Evolutionary conservation across 2,329 filamentous ascomycete species (phyloP).

Genomic region (Polytolypa hystricis): DNA sequence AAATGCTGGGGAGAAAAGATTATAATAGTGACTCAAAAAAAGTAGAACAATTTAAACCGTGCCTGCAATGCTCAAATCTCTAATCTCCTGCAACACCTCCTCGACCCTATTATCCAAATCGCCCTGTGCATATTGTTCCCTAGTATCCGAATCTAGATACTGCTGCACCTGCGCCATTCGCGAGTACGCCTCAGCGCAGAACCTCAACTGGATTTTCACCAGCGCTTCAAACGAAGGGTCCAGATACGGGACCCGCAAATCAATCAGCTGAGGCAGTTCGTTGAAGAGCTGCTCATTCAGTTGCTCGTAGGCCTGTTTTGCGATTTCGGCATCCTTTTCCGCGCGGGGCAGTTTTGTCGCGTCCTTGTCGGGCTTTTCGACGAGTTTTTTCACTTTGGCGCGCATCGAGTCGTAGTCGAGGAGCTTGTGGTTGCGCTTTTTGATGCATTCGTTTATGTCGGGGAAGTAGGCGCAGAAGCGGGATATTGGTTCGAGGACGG

Average conservation of each 20-base stretch:
- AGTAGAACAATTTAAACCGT: slow-evolving; percentile 40
- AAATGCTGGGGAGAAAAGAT: too few species aligned
- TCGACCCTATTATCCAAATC: slow-evolving; percentile 87
- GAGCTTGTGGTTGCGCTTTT: slow-evolving; percentile 96
- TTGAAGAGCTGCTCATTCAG: slow-evolving; percentile 91
- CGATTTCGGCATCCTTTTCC: slow-evolving; percentile 93
- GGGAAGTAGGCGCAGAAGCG: slow-evolving; percentile 98
- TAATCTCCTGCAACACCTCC: slow-evolving; percentile 91
- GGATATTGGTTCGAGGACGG: slow-evolving; percentile 88
- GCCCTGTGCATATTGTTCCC: slow-evolving; percentile 90
- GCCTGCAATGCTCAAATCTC: slow-evolving; percentile 83
- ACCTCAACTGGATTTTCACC: slow-evolving; percentile 95
- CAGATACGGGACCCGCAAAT: slow-evolving; percentile 90
- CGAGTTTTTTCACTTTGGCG: slow-evolving; percentile 90
- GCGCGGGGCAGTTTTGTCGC: slow-evolving; percentile 89
- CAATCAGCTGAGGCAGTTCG: slow-evolving; percentile 90
- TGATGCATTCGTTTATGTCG: slow-evolving; percentile 95
- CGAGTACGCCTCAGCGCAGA: slow-evolving; percentile 95
- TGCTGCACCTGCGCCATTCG: slow-evolving; percentile 99
- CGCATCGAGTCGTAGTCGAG: slow-evolving; percentile 96
- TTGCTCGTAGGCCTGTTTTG: slow-evolving; percentile 86
- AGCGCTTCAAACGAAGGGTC: slow-evolving; percentile 95
- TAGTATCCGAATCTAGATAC: slow-evolving; percentile 87
- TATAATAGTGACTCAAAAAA: slow-evolving; percentile 2
- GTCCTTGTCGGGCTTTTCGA: slow-evolving; percentile 98